Evolutionary conservation across 2,329 filamentous ascomycete genomes (phyloP).

Genomic region (Aspergillus brasiliensis): DNA sequence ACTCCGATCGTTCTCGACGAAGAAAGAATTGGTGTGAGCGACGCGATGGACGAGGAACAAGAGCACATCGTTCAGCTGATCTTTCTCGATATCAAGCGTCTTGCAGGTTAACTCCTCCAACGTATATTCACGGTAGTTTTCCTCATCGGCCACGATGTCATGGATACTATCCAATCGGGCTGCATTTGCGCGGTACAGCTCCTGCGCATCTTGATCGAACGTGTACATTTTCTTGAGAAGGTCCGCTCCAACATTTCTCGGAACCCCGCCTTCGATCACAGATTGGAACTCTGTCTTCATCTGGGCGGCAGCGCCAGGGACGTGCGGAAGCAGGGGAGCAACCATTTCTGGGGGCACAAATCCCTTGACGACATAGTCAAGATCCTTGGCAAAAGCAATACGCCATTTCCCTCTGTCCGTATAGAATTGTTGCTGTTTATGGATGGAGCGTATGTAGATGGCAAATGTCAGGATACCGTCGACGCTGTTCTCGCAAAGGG

Average conservation of each 20-base stretch:
- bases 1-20: slow-evolving; percentile 37
- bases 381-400: slow-evolving; percentile 35
- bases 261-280: slow-evolving; percentile 45
- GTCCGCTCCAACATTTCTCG: slow-evolving; percentile 38
- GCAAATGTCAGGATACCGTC: slow-evolving; percentile 36
- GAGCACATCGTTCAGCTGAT: slow-evolving; percentile 33
- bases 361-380: slow-evolving; percentile 54
- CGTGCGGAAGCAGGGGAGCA: slow-evolving; percentile 51
- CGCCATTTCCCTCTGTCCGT: slow-evolving; percentile 48
- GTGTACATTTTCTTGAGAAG: slow-evolving; percentile 38
- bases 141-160: slow-evolving; percentile 40
- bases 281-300: slow-evolving; percentile 35
- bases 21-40: slow-evolving; percentile 33
- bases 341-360: slow-evolving; percentile 52
- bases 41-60: slow-evolving; percentile 41
- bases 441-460: slow-evolving; percentile 45
- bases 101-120: slow-evolving; percentile 42
- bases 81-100: slow-evolving; percentile 32
- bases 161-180: slow-evolving; percentile 40
- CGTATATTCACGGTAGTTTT: slow-evolving; percentile 35
- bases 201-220: slow-evolving; percentile 36
- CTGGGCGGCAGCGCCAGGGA: slow-evolving; percentile 45
- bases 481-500: slow-evolving; percentile 8
- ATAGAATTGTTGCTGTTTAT: slow-evolving; percentile 48
- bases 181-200: slow-evolving; percentile 39